Base-by-base conservation (phyloP, 2,329 filamentous ascomycete genomes). In the Myriosclerotinia duriaeana region DNA sequence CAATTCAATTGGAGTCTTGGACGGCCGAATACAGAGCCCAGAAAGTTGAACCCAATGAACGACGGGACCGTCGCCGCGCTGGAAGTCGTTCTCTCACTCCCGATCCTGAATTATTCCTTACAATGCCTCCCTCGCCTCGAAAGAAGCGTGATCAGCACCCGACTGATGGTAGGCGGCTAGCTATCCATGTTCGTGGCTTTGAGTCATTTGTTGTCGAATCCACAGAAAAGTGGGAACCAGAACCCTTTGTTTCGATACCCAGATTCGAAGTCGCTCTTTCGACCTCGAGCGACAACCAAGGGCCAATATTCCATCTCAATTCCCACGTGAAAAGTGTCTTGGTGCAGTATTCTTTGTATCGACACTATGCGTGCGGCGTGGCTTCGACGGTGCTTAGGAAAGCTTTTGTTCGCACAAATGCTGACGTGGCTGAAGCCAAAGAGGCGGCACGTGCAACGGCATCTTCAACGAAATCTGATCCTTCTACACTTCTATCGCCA, bases 171-270 rank as follows among this genome's bases (percentile, higher is more conserved):
- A 86, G 95, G 67, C 88, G 92, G 42, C 80, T 99, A 38, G 88
- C 91, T 4, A 78, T 98, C 36, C 91, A 96, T 75, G 85, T 91
- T 48, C 87, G 91, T 68, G 92, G 92, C 0, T 82, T 99, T 5
- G 95, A 98, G 77, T 92, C 89, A 0, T 94, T 95, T 72, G 90
- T 98, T 59, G 89, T 98, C 58, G 95, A 99, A 76, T 90, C 90
- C 0, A 85, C 89, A 3, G 92, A 97, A 69, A 90, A 87, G 69
- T 89, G 93, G 78, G 93, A 97, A 76, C 81, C 87, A 3, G 92
- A 97, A 66, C 89, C 93, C 0, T 98, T 97, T 75, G 78, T 98
- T 70, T 90, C 87, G 52, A 82, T 99, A 67, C 95, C 96, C 38
- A 87, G 89, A 44, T 92, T 96, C 72, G 95, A 99, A 76, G 82